Evolutionary conservation across 1,139 yeast species (phyloP).

Genomic region (Saccharomyces pastorianus): DNA sequence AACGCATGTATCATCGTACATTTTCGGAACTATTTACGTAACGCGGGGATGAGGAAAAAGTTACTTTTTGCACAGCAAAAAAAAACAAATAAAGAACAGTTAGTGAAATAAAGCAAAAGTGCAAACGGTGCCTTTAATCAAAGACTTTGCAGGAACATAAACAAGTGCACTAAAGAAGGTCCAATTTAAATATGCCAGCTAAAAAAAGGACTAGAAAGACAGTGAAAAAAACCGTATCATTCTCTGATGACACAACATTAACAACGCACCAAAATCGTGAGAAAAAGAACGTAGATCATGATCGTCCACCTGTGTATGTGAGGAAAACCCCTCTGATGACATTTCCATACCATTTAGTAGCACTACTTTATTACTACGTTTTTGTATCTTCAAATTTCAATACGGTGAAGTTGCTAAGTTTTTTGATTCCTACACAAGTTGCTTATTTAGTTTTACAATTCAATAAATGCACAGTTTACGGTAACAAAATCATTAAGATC

Average conservation of each 20-base stretch:
- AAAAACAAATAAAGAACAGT: neutral
- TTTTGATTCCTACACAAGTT: conserved; percentile 26
- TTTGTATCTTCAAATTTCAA: conserved; percentile 31
- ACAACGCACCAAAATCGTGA: conserved; percentile 19
- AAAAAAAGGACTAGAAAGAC: conserved; percentile 15
- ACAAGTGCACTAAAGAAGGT: neutral
- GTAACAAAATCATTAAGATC: conserved; percentile 29
- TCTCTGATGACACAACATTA: conserved; percentile 32
- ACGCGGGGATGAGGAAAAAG: neutral
- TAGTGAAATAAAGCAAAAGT: neutral
- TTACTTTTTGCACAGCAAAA: neutral
- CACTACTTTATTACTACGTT: conserved; percentile 37
- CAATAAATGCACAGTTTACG: conserved; percentile 29
- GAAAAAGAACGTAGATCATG: conserved; percentile 22
- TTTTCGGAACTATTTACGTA: neutral
- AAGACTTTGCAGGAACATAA: neutral
- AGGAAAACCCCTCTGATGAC: conserved; percentile 28
- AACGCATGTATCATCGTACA: neutral
- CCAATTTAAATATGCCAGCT: conserved; percentile 13
- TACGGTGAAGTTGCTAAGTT: conserved; percentile 23
- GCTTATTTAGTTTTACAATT: conserved; percentile 25
- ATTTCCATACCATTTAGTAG: conserved; percentile 45
- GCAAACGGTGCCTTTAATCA: neutral
- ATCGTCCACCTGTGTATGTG: conserved; percentile 30
- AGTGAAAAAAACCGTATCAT: conserved; percentile 34